Percentiles rank a stretch among this genome's conserved stretches.
Conservation (phyloP, 2,329 filamentous ascomycete species). For the Trichophyton benhamiae region DNA sequence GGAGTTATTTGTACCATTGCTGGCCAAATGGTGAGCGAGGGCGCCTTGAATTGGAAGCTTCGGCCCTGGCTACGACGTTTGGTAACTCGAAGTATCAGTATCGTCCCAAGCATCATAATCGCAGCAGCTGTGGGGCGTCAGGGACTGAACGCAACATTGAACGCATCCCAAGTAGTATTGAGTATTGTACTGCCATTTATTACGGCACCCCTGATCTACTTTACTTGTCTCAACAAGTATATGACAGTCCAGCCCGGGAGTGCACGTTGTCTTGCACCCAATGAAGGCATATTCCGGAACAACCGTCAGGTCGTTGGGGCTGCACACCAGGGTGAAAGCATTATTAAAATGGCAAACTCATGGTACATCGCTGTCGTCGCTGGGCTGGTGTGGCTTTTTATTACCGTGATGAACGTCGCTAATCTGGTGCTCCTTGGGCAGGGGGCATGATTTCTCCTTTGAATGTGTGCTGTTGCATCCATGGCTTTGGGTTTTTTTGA, state of each 20-base stretch:
- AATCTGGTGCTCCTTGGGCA: conserved; percentile 51
- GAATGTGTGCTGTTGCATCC: no score
- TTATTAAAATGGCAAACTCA: conserved; percentile 57
- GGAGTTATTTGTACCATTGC: conserved; percentile 83
- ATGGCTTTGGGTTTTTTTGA: background rate
- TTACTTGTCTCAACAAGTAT: conserved; percentile 64
- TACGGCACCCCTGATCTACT: conserved; percentile 72
- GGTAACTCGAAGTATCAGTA: conserved; percentile 65
- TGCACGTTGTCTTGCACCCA: conserved; percentile 14
- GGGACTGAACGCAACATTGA: conserved; percentile 59
- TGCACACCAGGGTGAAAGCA: conserved; percentile 7
- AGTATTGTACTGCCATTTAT: conserved; percentile 72
- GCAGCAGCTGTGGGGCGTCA: conserved; percentile 62
- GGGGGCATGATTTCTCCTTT: background rate
- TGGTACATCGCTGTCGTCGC: conserved; percentile 51
- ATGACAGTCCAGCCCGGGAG: conserved; percentile 56
- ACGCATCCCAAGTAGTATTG: conserved; percentile 64
- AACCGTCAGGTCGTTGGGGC: background rate
- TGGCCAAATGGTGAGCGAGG: conserved; percentile 79
- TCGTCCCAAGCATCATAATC: conserved; percentile 71
- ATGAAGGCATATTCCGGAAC: background rate
- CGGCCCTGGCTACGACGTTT: conserved; percentile 68
- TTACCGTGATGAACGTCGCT: conserved; percentile 68
- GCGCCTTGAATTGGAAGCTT: conserved; percentile 62
- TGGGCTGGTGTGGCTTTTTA: conserved; percentile 57